A percentile compares a stretch with the other conserved stretches of the same genome.
Conservation (phyloP, 345 rosid species). For the Sisymbrium altissimum region DNA sequence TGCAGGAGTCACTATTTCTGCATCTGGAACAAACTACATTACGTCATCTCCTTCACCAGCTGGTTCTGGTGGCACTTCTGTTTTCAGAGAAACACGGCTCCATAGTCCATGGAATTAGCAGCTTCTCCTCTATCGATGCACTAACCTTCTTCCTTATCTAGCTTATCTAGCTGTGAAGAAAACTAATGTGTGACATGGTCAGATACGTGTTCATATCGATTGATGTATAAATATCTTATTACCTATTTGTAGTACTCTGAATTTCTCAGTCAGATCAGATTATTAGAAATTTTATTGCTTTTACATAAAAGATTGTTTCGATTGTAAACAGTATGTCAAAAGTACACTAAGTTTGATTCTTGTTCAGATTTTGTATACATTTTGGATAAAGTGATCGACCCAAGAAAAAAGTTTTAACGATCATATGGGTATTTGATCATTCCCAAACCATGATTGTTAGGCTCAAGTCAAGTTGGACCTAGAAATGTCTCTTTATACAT, state of each 20-base stretch:
- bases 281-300: not conserved
- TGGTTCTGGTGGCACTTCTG: conserved; percentile 89
- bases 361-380: too few species aligned
- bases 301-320: not conserved
- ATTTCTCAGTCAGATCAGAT: not conserved
- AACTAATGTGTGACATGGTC: not conserved
- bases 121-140: not conserved
- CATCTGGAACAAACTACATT: conserved; percentile 74
- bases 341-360: too few species aligned
- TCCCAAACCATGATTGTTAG: too few species aligned
- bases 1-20: conserved; percentile 47
- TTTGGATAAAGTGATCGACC: too few species aligned
- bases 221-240: not conserved
- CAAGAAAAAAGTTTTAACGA: too few species aligned
- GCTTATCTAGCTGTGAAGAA: not conserved
- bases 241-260: not conserved
- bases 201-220: conserved; percentile 12
- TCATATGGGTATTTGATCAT: too few species aligned
- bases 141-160: not conserved
- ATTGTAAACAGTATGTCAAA: not conserved
- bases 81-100: conserved; percentile 65
- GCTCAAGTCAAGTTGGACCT: too few species aligned
- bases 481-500: too few species aligned
- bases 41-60: conserved; percentile 93
- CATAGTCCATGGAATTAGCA: conserved; percentile 79